Percentiles rank a stretch among this genome's conserved stretches.
These are phyloP conservation scores for Alternaria solani DNA, from an alignment of 2,329 filamentous ascomycete genomes.

Conservation along the genomic window DNA sequence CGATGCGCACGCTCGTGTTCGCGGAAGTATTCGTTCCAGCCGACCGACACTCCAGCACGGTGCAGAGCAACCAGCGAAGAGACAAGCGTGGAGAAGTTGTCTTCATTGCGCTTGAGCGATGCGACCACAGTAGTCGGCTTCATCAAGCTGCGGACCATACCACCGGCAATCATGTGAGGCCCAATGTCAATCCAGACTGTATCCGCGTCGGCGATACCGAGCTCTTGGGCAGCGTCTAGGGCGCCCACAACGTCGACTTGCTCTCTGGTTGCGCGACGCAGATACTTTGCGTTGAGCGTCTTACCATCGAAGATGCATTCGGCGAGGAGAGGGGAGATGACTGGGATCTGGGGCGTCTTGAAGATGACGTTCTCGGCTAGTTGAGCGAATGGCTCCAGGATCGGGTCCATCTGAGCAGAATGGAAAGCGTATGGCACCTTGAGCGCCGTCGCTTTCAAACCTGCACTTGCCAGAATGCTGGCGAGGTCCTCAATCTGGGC, in stretches of 20 bases:
- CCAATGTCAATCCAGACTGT: slow-evolving; percentile 3
- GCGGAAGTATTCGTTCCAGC: background rate
- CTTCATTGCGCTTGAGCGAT: background rate
- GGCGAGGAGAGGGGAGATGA: slow-evolving; percentile 56
- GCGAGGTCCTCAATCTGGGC: slow-evolving; percentile 9
- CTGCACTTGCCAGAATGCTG: background rate
- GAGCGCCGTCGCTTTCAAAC: slow-evolving; percentile 10
- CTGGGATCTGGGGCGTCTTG: slow-evolving; percentile 15
- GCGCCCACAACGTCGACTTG: background rate
- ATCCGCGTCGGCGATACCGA: background rate
- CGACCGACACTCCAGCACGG: background rate
- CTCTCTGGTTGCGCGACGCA: background rate
- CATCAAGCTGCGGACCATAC: background rate
- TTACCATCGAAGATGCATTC: slow-evolving; percentile 43
- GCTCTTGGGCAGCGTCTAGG: background rate
- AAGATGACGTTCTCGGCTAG: slow-evolving; percentile 12
- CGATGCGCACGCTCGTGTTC: background rate
- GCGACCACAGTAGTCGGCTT: background rate
- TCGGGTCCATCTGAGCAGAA: slow-evolving; percentile 49
- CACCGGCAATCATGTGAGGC: background rate
- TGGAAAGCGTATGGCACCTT: slow-evolving; percentile 29
- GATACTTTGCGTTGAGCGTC: background rate
- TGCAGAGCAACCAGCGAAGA: background rate
- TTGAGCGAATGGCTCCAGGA: slow-evolving; percentile 51
- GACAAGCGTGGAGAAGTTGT: background rate